phyloP scores from a whole-genome alignment of 164 flowering plant species.

The Umbilicus rupestris region DNA sequence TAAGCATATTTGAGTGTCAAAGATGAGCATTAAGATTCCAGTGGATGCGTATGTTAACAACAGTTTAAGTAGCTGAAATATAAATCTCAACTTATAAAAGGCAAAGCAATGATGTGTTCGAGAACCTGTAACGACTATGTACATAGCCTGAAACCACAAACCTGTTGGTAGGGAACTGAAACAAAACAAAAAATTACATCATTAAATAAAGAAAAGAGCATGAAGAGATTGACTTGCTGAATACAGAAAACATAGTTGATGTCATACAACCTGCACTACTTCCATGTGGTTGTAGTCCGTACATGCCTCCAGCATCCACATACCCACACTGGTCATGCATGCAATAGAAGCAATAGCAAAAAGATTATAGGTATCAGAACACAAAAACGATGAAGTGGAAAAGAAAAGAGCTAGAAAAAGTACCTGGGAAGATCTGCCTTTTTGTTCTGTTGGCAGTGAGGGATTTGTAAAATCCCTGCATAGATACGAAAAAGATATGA shows the following conservation, averaged over 20 bases:
- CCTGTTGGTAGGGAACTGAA: constrained; percentile 90
- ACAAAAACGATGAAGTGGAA: not conserved
- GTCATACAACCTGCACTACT: constrained; percentile 35
- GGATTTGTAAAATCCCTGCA: constrained; percentile 85
- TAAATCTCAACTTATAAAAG: not conserved
- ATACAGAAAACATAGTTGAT: not conserved
- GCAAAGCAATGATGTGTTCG: not conserved
- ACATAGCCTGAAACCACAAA: constrained; percentile 22
- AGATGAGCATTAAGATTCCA: not conserved
- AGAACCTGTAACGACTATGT: not conserved
- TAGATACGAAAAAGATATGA: not conserved
- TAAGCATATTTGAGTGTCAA: not conserved
- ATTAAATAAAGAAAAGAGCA: constrained; percentile 8
- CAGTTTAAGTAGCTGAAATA: not conserved
- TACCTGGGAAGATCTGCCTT: constrained; percentile 83
- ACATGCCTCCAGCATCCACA: constrained; percentile 64
- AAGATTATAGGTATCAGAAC: not conserved
- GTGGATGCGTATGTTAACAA: not conserved
- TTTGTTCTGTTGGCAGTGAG: constrained; percentile 77
- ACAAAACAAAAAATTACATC: constrained; percentile 12
- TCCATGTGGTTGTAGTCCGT: constrained; percentile 41
- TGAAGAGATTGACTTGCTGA: not conserved
- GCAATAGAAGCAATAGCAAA: constrained; percentile 7
- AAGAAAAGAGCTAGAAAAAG: not conserved
- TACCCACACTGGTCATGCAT: constrained; percentile 47